phyloP scores from a whole-genome alignment of 208 protist genomes.

The Crithidia expoeki region DNA sequence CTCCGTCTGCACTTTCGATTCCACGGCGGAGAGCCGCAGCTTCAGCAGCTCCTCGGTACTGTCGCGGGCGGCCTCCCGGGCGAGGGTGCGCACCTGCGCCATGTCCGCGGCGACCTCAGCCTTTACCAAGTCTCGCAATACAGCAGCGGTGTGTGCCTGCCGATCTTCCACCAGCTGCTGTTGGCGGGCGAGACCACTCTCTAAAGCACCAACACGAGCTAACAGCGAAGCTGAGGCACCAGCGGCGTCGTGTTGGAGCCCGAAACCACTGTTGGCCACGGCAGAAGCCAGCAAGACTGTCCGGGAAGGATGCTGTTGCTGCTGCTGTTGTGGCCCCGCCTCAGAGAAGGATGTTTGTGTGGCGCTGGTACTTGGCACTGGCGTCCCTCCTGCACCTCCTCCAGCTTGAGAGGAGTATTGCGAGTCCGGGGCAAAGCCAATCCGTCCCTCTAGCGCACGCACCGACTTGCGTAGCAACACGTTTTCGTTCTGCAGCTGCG shows the following conservation, averaged over 20 bases:
- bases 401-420: background rate
- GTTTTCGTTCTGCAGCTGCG: constrained; percentile 72
- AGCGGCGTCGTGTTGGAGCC: background rate
- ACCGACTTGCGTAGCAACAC: constrained; percentile 55
- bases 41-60: constrained; percentile 66
- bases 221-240: constrained; percentile 9
- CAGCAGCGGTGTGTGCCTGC: constrained; percentile 35
- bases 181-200: constrained; percentile 47
- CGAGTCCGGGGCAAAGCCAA: constrained; percentile 18
- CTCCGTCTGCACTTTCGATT: constrained; percentile 55
- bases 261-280: constrained; percentile 22
- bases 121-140: constrained; percentile 62
- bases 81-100: constrained; percentile 70
- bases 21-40: constrained; percentile 50
- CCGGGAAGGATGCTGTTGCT: background rate
- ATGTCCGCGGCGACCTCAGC: constrained; percentile 62
- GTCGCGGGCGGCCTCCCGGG: constrained; percentile 73
- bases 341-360: background rate
- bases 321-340: background rate
- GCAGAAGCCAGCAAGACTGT: constrained; percentile 2
- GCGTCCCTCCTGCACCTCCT: background rate
- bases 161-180: constrained; percentile 56
- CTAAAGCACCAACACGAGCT: constrained; percentile 61
- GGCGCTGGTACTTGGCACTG: background rate
- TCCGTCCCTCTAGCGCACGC: constrained; percentile 49